Evolutionary conservation across 768 basidiomycete genomes (phyloP), one percentile per base, ranked within the genome.

Genomic region (Russula olivacea): DNA sequence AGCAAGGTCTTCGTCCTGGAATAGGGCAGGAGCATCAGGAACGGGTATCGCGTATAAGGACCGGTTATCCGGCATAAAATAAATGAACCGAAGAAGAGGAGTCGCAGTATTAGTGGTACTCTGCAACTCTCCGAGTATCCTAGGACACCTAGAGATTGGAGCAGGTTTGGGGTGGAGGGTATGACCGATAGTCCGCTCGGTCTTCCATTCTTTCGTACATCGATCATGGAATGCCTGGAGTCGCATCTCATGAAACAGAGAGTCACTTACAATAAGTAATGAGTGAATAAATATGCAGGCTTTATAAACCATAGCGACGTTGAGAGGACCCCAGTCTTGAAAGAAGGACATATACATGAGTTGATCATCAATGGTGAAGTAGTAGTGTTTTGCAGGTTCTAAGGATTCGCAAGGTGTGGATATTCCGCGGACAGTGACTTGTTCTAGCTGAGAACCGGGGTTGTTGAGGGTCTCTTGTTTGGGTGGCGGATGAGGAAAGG

Each of bases 291-390:
- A 83, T 38, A 96, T 91, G 75, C 93, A 95, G 34, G 86, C 89
- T 74, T 89, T 92, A 78, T 92, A 93, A 36, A 93, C 89, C 89
- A 90, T 91, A n/a, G 89, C 87, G 43, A 93, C 80, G 72, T 93
- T 93, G 58, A 94, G 79, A 34, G 93, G 93, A 15, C 93, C 93
- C 87, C 91, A 95, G 74, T 97, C 93, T 72, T 93, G 87, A 73
- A 89, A 95, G 81, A 97, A 97, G 36, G 89, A 91, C 67, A 93
- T 82, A 77, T 97, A 97, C 68, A 89, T 81, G 41, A 97, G 81
- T 68, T 93, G 89, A 79, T 94, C 88, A 75, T 97, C 93, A 76
- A 96, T 84, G 61, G 89, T 91, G 78, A 96, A 93, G 76, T 88
- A 96, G 76, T 91, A 91, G 74, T 91, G 91, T 58, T 81, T 80